Evolutionary conservation across 345 rosid genomes (phyloP).

Genomic region (Euclidium syriacum): DNA sequence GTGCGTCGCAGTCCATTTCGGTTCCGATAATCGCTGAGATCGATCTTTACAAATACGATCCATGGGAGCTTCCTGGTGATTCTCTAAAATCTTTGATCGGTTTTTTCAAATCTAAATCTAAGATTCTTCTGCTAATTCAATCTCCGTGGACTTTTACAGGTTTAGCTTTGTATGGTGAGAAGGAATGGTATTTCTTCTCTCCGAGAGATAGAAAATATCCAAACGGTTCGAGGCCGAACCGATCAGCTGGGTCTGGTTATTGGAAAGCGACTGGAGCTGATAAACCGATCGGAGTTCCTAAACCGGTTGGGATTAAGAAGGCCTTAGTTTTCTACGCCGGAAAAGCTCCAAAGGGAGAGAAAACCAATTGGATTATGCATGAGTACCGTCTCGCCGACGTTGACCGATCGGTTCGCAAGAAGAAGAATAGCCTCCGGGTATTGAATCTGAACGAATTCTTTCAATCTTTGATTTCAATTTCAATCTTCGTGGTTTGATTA

Average conservation of each 20-base stretch:
- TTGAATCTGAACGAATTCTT: neutral
- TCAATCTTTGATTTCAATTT: neutral
- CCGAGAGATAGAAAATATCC: constrained; percentile 91
- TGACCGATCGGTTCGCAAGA: constrained; percentile 83
- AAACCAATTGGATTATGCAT: constrained; percentile 99
- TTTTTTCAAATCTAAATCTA: neutral
- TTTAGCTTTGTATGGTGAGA: constrained; percentile 76
- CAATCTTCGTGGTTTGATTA: neutral
- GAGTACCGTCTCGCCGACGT: constrained; percentile 95
- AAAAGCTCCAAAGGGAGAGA: constrained; percentile 85
- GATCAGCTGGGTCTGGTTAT: constrained; percentile 87
- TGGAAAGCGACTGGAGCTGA: constrained; percentile 99
- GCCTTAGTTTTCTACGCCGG: constrained; percentile 92
- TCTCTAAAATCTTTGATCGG: neutral
- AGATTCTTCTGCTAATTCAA: neutral
- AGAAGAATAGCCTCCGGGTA: constrained; percentile 84
- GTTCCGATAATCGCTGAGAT: constrained; percentile 81
- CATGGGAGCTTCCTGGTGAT: constrained; percentile 95
- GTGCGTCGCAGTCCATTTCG: constrained; percentile 63
- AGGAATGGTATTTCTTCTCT: constrained; percentile 95
- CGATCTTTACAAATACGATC: constrained; percentile 82
- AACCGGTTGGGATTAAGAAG: constrained; percentile 84
- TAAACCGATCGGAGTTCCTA: constrained; percentile 85
- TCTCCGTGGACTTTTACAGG: constrained; percentile 31
- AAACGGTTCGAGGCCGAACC: constrained; percentile 88